Evolutionary conservation across 73 alveolate species (phyloP), one percentile per base, ranked within the genome.

Genomic region (Blepharisma japonicum): DNA sequence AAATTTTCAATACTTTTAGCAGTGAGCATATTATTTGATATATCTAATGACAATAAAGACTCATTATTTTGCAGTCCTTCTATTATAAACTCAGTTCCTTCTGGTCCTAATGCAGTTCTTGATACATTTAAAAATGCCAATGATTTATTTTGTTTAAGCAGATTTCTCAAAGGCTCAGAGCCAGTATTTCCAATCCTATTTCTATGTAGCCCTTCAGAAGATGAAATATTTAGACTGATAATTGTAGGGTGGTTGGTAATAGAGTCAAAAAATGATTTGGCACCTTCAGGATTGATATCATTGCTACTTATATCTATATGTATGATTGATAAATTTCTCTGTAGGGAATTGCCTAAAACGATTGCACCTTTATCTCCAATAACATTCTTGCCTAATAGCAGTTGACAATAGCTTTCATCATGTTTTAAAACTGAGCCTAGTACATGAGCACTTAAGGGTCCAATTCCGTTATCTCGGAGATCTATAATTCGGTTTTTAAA

Each of bases 361-460:
- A 45, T 81, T 6, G 66, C 82, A 8, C 94, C 94, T 53, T 81
- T 83, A 77, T 87, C 90, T 9, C 91, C 90, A 7, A 87, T 71
- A n/a, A 45, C n/a, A 61, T 87, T 87, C 70, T 79, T 87, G 81
- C 68, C 71, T 45, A 87, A 50, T 45, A 68, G 79, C 42, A 82
- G 55, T 32, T 78, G 45, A 6, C 71, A 66, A 32, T 47, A 77
- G 32, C 51, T 48, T 25, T 14, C 32, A 38, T 77, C 51, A 5
- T 46, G 21, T 0, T 55, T 77, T 14, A 77, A 55, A 23, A 77
- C 51, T 47, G 32, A 27, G 38, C 72, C 83, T 4, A 77, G 14
- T 18, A 77, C 83, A 46, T 77, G 56, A 6, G 68, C 68, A 9
- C 83, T 77, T 38, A 47, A 78, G 39, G 51, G 45, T 6, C 83